Evolutionary conservation across 495 filamentous ascomycete species (phyloP).

Genomic region (Aspergillus haitiensis): DNA sequence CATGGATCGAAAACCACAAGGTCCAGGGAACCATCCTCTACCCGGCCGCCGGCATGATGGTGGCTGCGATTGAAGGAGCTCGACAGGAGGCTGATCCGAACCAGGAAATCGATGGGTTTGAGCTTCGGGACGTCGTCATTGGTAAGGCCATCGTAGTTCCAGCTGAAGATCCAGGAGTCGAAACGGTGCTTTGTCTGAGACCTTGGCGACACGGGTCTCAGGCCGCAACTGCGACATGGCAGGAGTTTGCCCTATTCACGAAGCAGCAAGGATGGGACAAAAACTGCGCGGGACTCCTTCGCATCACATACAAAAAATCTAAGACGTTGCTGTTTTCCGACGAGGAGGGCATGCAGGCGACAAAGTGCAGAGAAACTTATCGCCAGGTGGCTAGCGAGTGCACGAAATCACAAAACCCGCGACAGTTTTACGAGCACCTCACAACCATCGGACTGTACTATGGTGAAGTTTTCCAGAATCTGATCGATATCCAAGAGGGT

Average conservation of each 20-base stretch:
- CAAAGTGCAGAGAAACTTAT: no score
- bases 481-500: slow-evolving; percentile 6
- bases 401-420: no score
- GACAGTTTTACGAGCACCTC: slow-evolving; percentile 9
- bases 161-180: not conserved
- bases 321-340: no score
- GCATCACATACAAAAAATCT: not conserved
- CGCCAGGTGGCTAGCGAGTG: no score
- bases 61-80: slow-evolving; percentile 56
- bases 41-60: slow-evolving; percentile 55
- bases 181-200: not conserved
- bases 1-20: slow-evolving; percentile 24
- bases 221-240: not conserved
- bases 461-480: slow-evolving; percentile 8
- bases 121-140: not conserved
- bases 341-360: not conserved
- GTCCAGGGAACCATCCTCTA: slow-evolving; percentile 39
- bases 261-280: not conserved
- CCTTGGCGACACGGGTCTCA: not conserved
- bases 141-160: not conserved
- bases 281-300: not conserved
- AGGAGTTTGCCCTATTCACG: not conserved
- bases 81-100: not conserved
- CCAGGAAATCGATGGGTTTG: not conserved
- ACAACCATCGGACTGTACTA: slow-evolving; percentile 8